Evolutionary conservation across 768 basidiomycete genomes (phyloP).

Genomic region (Udeniomyces megalosporus): DNA sequence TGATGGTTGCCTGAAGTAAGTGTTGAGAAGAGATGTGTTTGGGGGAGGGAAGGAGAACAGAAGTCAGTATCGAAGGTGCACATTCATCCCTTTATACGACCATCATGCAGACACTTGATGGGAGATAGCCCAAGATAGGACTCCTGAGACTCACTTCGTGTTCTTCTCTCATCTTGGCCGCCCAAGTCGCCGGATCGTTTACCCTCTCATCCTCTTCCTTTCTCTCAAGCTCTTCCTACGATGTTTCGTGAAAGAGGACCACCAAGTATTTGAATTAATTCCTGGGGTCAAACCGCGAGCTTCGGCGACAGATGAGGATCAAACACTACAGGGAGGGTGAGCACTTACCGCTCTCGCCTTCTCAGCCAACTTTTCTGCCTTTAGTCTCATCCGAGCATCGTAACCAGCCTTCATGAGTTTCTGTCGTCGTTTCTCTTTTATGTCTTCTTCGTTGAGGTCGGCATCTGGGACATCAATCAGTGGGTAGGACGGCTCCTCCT

Average conservation of each 20-base stretch:
- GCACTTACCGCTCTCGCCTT: slow-evolving; percentile 34
- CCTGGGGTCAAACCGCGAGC: neutral
- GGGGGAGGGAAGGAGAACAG: too few species aligned
- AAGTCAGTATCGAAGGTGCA: too few species aligned
- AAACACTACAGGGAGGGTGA: neutral
- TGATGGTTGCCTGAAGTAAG: slow-evolving; percentile 52
- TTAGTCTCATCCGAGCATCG: slow-evolving; percentile 68
- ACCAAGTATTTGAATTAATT: neutral
- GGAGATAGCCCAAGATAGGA: neutral
- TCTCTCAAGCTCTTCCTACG: slow-evolving; percentile 35
- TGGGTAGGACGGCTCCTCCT: slow-evolving; percentile 73
- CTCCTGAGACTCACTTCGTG: slow-evolving; percentile 51
- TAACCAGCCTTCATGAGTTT: slow-evolving; percentile 81
- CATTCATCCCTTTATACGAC: too few species aligned
- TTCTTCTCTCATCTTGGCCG: slow-evolving; percentile 50
- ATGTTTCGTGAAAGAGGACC: too few species aligned
- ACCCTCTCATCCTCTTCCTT: slow-evolving; percentile 62
- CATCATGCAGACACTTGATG: neutral
- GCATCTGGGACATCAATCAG: slow-evolving; percentile 81
- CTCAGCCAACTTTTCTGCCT: slow-evolving; percentile 76
- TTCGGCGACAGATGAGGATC: neutral
- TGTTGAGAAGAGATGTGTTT: neutral
- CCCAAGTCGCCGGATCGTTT: slow-evolving; percentile 57
- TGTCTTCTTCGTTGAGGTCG: slow-evolving; percentile 68
- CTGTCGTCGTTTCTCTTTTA: slow-evolving; percentile 91